Base-by-base conservation (phyloP, 768 basidiomycete species). In the Glaciozyma antarctica region DNA sequence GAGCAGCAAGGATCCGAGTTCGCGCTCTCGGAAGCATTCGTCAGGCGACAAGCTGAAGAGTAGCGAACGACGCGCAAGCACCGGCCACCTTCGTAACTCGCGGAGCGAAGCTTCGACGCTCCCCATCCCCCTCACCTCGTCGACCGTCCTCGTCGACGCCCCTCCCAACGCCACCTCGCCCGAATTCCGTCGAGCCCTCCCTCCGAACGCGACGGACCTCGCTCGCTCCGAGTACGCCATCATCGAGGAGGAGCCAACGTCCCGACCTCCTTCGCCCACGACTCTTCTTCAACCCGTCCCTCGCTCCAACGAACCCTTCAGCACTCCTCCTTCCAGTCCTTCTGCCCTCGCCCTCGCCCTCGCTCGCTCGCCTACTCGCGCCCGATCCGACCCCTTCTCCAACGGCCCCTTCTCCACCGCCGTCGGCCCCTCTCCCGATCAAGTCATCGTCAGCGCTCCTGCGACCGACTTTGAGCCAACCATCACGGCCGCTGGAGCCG, bases 1-100 rank as follows among this genome's bases (percentile, higher is more conserved):
- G 90, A 62, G 60, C 47, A 70, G 69, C 63, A 66, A 64, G 58
- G 69, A 70, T 12, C 22, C 44, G 17, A 43, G 57, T 13, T 70
- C 69, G 22, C 62, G 69, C 0, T 34, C 65, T 16, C 58, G 69
- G 8, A 63, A 66, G n/a, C 62, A 66, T 41, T 66, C 64, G 24
- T 65, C 64, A 13, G 52, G 56, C 17, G 61, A 65, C 53, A 69
- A 69, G 58, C n/a, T n/a, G 17, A 63, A 61, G 47, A 53, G 22
- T 19, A 57, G 56, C 26, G 49, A 57, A 44, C 62, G 43, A n/a
- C 53, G 15, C 45, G 17, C 60, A 55, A 45, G 24, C 67, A 3
- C 44, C 53, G 21, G 48, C 32, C 58, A 56, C 45, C 24, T 63
- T 54, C 5, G 68, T 60, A 21, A 19, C 59, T 7, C 13, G 47